A percentile compares a stretch with the other conserved stretches of the same genome.
Evolutionary conservation across 169 alveolate species (phyloP).

Genomic region (Eimeria tenella): DNA sequence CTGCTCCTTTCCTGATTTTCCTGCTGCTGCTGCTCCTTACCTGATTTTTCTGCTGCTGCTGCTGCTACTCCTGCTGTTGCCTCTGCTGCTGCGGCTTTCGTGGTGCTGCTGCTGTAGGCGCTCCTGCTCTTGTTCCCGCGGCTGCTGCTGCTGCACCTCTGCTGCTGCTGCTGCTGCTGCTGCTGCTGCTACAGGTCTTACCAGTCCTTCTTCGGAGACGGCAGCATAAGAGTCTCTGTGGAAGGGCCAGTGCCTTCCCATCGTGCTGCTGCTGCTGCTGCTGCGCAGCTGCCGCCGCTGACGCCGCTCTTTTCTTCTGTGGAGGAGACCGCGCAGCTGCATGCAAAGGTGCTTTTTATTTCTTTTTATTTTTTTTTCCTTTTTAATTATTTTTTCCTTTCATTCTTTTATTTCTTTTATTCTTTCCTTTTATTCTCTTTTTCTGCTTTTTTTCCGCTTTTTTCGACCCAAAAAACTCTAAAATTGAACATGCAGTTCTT

Average conservation of each 20-base stretch:
- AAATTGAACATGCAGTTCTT: too few relatives aligned
- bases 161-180: too few relatives aligned
- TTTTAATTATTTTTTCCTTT: neutral
- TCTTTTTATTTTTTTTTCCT: neutral
- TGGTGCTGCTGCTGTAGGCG: too few relatives aligned
- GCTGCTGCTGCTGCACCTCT: too few relatives aligned
- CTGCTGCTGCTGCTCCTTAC: too few relatives aligned
- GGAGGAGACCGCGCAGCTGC: neutral
- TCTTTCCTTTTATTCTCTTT: neutral
- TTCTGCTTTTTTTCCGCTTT: neutral
- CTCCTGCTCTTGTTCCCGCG: too few relatives aligned
- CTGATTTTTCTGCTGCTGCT: too few relatives aligned
- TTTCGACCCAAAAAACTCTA: too few relatives aligned
- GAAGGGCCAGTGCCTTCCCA: conserved; percentile 69
- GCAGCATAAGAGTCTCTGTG: conserved; percentile 15
- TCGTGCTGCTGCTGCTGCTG: neutral
- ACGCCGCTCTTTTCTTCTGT: conserved; percentile 12
- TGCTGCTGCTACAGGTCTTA: conserved; percentile 3
- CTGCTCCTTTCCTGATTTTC: too few relatives aligned
- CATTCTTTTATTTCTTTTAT: neutral
- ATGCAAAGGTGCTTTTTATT: neutral
- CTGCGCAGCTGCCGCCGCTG: neutral
- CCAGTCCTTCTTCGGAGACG: conserved; percentile 70
- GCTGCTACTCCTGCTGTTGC: too few relatives aligned
- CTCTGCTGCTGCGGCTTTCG: too few relatives aligned